Conservation (phyloP, 2,329 filamentous ascomycete species). For the Endocalyx cinctus region DNA sequence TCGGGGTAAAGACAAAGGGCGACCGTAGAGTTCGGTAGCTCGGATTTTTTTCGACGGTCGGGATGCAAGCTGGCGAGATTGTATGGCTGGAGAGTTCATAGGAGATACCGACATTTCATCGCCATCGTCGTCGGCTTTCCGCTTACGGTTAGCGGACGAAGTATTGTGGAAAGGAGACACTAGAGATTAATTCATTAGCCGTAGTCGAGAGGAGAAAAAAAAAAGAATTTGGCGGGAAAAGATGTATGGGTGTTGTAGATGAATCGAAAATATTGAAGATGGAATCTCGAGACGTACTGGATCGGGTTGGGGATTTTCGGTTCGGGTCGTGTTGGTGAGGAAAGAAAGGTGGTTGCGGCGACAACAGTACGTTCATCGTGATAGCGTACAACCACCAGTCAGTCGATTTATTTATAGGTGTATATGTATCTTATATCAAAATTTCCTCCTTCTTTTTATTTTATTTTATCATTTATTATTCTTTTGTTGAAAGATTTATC, state of each 20-base stretch:
- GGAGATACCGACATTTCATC: conserved; percentile 93
- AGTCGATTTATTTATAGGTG: no score
- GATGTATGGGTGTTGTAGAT: not conserved
- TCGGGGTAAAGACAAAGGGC: conserved; percentile 55
- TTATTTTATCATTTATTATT: no score
- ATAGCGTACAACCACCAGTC: no score
- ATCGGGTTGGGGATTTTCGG: conserved; percentile 50
- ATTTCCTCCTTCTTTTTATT: no score
- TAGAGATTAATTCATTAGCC: conserved; percentile 14
- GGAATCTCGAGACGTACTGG: conserved; percentile 39
- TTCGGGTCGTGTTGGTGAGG: conserved; percentile 54
- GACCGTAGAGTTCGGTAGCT: conserved; percentile 60
- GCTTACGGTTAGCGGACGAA: conserved; percentile 61
- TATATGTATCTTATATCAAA: no score
- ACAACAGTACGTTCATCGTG: conserved; percentile 60
- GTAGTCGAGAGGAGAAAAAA: not conserved
- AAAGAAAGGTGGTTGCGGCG: conserved; percentile 55
- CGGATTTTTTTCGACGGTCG: conserved; percentile 61
- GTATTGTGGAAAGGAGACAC: conserved; percentile 49
- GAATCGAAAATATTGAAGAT: conserved; percentile 2
- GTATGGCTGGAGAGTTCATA: conserved; percentile 71
- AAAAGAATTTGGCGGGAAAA: not conserved
- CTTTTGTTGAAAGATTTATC: no score
- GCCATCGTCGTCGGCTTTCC: conserved; percentile 80
- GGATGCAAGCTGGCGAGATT: conserved; percentile 59